Base-by-base conservation (phyloP, 345 rosid species). In the Microcos paniculata region DNA sequence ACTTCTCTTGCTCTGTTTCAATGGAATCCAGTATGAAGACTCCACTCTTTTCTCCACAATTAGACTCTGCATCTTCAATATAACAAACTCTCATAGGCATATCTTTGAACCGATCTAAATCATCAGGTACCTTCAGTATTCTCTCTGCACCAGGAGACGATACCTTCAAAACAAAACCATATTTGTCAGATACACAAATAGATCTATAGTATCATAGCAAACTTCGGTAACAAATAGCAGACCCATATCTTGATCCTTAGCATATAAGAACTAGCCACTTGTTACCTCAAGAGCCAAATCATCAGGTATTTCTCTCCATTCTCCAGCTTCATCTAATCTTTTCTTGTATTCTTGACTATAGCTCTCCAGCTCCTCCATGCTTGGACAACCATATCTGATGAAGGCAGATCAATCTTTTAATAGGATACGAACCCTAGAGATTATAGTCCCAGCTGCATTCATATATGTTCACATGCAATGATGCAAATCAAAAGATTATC, bases 71-170 rank as follows among this genome's bases (percentile, higher is more conserved):
- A 62, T 85, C 90, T 77, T 91, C 88, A 1, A 58, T 51, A 58
- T 88, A 93, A 81, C 80, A 81, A 71, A 92, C 93, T 72, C 84
- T 88, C 93, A 91, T 84, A 1, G 97, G 89, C 93, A 89, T 80
- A 24, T 85, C 96, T 77, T 81, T 79, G 80, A 95, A 93, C 48
- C 91, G 87, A 30, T 40, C 38, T 77, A 95, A 83, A 72, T 95
- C 98, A 65, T 86, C 90, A 0, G 94, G 98, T 40, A 95, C 90
- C 84, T 81, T 93, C 24, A 93, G 75, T 70, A 93, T 79, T 81
- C 99, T 89, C 81, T 93, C 94, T 61, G 96, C 94, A 51, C 99
- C 96, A 16, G 96, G 98, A 78, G 97, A 85, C 46, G 99, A 93
- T 64, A 95, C 94, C 99, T 95, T 78, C 35, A 69, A 65, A 71